Base-by-base conservation (phyloP, 345 rosid species). In the Citrus mangshanensis region DNA sequence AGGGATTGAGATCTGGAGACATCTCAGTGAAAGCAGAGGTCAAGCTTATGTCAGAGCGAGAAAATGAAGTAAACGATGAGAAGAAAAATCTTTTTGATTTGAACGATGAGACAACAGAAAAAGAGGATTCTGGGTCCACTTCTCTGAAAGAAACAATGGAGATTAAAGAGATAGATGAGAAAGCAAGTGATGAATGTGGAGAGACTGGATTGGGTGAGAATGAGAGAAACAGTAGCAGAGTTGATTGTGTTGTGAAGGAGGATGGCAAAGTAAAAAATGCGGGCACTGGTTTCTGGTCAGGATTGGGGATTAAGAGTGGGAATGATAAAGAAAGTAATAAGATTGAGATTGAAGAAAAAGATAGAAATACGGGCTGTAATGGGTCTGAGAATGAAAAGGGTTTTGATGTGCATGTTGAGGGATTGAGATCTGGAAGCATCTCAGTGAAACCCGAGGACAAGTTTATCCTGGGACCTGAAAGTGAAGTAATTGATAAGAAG, bases 221-320 rank as follows among this genome's bases (percentile, higher is more conserved):
- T 61, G 74, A 35, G 67, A 79, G 56, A 82, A 81, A 86, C 64
- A 81, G 82, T 61, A 38, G 75, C 16, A 25, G 80, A 76, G 51
- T 37, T 28, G 85, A 74, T 65, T 69, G 51, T 51, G 70, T 21
- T 42, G 68, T 28, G 35, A 81, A 72, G 70, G 76, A 69, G 30
- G 81, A 72, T 55, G 63, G 77, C 46, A 80, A 74, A 56, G 63
- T 72, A 60, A 82, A 73, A 73, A 76, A 78, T 63, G 74, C 80
- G 35, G 81, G 81, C 13, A 84, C 88, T 82, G 89, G 86, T 77
- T 84, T 94, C 37, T 85, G 92, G 46, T 88, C 93, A 2, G 76
- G 83, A 69, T 67, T 80, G 74, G 87, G 78, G 69, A 49, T 65
- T 54, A 78, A 83, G 35, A 68, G 65, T 73, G 78, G 42, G 24